Conservation (phyloP, 208 protist genomes). For the Leishmania turanica region DNA sequence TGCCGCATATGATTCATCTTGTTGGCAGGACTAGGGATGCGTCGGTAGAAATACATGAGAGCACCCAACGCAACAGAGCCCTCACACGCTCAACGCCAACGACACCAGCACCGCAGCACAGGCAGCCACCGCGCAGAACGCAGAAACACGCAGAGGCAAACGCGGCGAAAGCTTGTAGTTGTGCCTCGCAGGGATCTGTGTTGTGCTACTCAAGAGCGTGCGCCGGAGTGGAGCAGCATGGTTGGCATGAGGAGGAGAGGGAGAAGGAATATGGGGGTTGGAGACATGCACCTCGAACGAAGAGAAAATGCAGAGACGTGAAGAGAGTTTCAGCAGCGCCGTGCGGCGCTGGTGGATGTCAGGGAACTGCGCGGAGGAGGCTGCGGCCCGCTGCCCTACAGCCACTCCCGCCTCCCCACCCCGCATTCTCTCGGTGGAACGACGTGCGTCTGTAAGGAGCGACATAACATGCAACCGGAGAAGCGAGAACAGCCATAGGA, state of each 20-base stretch:
- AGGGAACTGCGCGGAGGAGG: neutral
- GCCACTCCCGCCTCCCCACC: neutral
- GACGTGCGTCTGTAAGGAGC: neutral
- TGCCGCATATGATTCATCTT: constrained; percentile 19
- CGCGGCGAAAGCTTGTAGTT: neutral
- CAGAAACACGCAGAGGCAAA: neutral
- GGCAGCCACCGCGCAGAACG: neutral
- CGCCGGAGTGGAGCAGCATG: neutral
- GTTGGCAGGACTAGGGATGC: neutral
- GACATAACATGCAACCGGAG: neutral
- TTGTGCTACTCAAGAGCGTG: neutral
- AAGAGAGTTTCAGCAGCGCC: neutral
- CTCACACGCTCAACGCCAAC: neutral
- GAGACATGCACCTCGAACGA: neutral
- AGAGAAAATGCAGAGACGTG: neutral
- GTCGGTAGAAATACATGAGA: neutral
- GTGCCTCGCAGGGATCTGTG: neutral
- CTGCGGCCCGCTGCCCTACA: neutral
- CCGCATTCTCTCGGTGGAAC: neutral
- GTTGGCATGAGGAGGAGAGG: neutral
- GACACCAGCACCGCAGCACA: neutral
- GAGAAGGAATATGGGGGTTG: neutral
- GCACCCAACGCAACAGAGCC: neutral
- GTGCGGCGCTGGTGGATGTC: neutral
- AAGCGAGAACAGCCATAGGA: neutral